These are phyloP conservation scores for Pseudopithomyces maydicus DNA, from an alignment of 2,329 filamentous ascomycete genomes.

Conservation along the genomic window DNA sequence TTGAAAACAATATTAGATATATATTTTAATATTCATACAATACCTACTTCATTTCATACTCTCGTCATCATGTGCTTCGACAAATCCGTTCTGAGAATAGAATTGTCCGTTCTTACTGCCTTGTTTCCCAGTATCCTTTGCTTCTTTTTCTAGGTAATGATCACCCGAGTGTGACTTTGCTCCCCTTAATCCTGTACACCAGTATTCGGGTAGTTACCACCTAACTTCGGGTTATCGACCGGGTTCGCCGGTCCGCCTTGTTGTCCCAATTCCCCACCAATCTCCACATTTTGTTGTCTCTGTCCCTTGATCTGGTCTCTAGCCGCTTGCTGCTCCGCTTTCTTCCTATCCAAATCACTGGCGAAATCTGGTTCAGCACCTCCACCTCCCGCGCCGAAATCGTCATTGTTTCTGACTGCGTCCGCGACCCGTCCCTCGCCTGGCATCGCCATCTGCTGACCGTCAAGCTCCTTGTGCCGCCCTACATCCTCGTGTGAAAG, in stretches of 20 bases:
- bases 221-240: conserved; percentile 22
- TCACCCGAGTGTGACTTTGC: background rate
- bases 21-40: too few species aligned
- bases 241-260: conserved; percentile 52
- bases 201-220: conserved; percentile 29
- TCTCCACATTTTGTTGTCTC: conserved; percentile 43
- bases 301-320: conserved; percentile 48
- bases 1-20: too few species aligned
- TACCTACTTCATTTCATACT: too few species aligned
- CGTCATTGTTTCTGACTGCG: conserved; percentile 43
- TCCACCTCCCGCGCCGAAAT: conserved; percentile 32
- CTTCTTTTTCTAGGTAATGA: background rate
- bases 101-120: background rate
- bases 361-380: conserved; percentile 50
- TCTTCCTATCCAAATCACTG: conserved; percentile 55
- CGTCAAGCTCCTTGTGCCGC: conserved; percentile 53
- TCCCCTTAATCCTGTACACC: conserved; percentile 13
- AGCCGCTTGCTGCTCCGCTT: conserved; percentile 53
- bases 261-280: conserved; percentile 52
- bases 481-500: conserved; percentile 48
- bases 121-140: too few species aligned
- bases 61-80: too few species aligned
- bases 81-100: too few species aligned
- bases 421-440: conserved; percentile 52
- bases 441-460: conserved; percentile 53